These are phyloP conservation scores for Mycena maculata DNA, from an alignment of 768 basidiomycete genomes.

Conservation along the genomic window DNA sequence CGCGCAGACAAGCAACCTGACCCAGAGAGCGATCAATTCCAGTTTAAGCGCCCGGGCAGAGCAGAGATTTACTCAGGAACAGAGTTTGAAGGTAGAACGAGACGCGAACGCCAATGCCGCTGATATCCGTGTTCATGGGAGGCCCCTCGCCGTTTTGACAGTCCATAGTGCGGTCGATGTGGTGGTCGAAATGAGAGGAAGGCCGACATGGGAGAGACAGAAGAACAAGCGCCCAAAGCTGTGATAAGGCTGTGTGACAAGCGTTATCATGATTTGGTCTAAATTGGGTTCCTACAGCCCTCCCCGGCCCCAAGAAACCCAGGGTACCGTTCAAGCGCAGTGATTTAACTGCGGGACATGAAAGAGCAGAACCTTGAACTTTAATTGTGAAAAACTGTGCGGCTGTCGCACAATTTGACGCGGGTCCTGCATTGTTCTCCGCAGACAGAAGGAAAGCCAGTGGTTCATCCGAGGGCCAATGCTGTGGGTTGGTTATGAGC, in stretches of 20 bases:
- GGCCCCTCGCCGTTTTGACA: conserved; percentile 15
- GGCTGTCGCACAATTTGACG: too few relatives aligned
- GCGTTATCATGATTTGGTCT: too few relatives aligned
- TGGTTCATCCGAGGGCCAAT: too few relatives aligned
- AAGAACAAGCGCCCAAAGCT: conserved; percentile 8
- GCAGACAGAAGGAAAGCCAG: too few relatives aligned
- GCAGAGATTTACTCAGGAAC: conserved; percentile 16
- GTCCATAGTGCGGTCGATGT: not conserved
- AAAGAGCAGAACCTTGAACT: too few relatives aligned
- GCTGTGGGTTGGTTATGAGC: too few relatives aligned
- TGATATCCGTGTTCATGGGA: conserved; percentile 31
- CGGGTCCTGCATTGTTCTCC: too few relatives aligned
- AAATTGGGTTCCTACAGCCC: too few relatives aligned
- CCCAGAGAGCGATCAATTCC: not conserved
- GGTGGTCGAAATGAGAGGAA: not conserved
- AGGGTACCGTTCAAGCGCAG: too few relatives aligned
- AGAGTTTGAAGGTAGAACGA: conserved; percentile 37
- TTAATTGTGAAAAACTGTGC: too few relatives aligned
- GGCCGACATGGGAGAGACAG: not conserved
- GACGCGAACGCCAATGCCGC: conserved; percentile 34
- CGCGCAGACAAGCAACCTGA: conserved; percentile 37
- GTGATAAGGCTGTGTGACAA: conserved; percentile 13
- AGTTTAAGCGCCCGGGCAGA: not conserved
- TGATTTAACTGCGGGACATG: too few relatives aligned
- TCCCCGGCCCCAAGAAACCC: too few relatives aligned